A percentile compares a stretch with the other conserved stretches of the same genome.
These are phyloP conservation scores for Arthrobotrys conoides DNA, from an alignment of 2,329 filamentous ascomycete genomes.

Conservation along the genomic window DNA sequence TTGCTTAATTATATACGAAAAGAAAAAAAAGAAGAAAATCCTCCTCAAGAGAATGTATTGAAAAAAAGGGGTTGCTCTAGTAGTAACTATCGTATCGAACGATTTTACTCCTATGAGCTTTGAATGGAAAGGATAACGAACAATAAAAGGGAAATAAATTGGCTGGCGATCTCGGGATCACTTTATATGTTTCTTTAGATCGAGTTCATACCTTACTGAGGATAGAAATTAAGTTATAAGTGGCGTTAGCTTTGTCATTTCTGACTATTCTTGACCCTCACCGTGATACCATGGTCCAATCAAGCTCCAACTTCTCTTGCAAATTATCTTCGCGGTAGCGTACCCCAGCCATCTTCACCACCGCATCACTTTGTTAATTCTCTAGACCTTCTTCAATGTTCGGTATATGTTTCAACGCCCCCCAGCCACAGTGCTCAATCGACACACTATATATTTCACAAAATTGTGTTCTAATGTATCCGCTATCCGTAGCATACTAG, in stretches of 20 bases:
- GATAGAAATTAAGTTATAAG: no score
- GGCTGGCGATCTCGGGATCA: neutral
- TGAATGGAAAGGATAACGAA: no score
- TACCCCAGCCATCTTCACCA: neutral
- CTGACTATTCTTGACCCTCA: no score
- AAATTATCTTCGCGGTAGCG: no score
- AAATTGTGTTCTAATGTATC: neutral
- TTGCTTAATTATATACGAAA: no score
- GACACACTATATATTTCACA: neutral
- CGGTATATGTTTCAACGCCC: neutral
- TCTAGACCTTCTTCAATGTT: neutral
- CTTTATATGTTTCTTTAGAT: neutral
- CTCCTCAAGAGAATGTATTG: neutral
- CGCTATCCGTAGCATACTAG: neutral
- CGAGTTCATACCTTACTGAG: neutral
- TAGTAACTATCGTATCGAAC: neutral
- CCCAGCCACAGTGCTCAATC: neutral
- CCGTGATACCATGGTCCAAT: no score
- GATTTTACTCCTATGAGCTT: neutral
- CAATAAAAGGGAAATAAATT: neutral
- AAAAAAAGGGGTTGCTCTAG: neutral
- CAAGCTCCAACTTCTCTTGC: no score
- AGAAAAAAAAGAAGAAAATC: neutral
- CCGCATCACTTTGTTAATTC: neutral
- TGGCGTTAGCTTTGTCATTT: neutral